phyloP scores from a whole-genome alignment of 495 filamentous ascomycete genomes.

The Ramalina intermedia region DNA sequence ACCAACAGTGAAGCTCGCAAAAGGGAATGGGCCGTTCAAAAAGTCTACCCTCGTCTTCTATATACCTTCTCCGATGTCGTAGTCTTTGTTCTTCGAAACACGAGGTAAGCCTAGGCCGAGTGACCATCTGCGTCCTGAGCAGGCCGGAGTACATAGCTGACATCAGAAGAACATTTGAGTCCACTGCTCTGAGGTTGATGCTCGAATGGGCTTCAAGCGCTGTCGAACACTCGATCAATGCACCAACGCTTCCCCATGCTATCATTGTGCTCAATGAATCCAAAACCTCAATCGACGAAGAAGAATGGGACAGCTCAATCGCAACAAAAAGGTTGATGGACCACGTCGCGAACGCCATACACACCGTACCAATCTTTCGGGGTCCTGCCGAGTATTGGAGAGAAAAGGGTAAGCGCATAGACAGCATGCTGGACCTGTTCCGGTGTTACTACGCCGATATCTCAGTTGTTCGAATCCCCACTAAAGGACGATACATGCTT shows the following conservation, averaged over 20 bases:
- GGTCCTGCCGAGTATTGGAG: no score
- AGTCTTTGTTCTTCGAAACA: slow-evolving; percentile 36
- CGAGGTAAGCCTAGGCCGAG: no score
- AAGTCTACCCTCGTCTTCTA: slow-evolving; percentile 20
- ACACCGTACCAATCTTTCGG: no score
- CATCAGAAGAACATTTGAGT: slow-evolving; percentile 18
- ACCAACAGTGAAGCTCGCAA: slow-evolving; percentile 2
- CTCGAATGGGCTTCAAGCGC: slow-evolving; percentile 24
- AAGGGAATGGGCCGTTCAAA: slow-evolving; percentile 17
- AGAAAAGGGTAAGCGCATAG: slow-evolving; percentile 15
- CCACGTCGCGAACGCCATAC: neutral
- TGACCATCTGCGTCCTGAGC: no score
- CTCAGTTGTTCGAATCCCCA: slow-evolving; percentile 35
- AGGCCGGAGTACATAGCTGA: no score
- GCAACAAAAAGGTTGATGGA: slow-evolving; percentile 19
- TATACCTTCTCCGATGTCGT: slow-evolving; percentile 41
- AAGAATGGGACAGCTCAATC: slow-evolving; percentile 30
- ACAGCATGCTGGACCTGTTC: slow-evolving; percentile 32
- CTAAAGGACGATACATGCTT: slow-evolving; percentile 26
- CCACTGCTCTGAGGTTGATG: slow-evolving; percentile 18
- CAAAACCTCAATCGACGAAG: slow-evolving; percentile 28
- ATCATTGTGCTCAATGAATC: slow-evolving; percentile 34
- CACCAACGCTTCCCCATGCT: slow-evolving; percentile 37
- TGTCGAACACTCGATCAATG: slow-evolving; percentile 39
- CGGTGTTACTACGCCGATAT: slow-evolving; percentile 39